Conservation (phyloP, 345 rosid species). For the Gossypium ekmanianum region DNA sequence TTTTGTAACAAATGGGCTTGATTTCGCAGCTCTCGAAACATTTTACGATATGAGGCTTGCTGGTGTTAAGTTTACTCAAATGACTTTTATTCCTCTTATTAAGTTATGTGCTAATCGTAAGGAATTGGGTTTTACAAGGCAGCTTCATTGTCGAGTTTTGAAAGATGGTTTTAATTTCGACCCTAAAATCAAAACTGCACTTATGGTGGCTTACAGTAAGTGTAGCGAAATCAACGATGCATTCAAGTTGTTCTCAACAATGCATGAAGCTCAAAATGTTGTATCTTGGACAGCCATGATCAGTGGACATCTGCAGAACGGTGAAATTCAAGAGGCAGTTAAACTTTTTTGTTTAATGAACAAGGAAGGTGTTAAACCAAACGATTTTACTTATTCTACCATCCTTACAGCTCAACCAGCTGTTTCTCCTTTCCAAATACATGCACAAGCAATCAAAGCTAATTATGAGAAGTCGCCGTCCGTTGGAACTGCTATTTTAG, state of each 20-base stretch:
- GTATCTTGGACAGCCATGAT: conserved; percentile 83
- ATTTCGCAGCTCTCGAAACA: conserved; percentile 52
- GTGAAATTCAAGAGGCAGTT: conserved; percentile 44
- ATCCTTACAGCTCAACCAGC: conserved; percentile 60
- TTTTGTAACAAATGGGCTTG: conserved; percentile 49
- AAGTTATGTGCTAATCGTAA: conserved; percentile 62
- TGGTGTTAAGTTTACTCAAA: conserved; percentile 44
- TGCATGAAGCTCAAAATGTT: conserved; percentile 44
- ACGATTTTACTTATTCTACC: conserved; percentile 71
- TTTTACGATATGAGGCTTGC: conserved; percentile 55
- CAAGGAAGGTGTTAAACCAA: conserved; percentile 62
- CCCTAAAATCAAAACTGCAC: conserved; percentile 49
- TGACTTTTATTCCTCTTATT: conserved; percentile 48
- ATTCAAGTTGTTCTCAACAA: conserved; percentile 41
- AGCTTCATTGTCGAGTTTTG: conserved; percentile 62
- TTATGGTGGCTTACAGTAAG: conserved; percentile 67
- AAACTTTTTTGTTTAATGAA: conserved; percentile 54
- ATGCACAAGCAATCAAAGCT: conserved; percentile 67
- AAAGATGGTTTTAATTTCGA: conserved; percentile 53
- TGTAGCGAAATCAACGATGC: conserved; percentile 56
- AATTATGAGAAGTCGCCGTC: conserved; percentile 49
- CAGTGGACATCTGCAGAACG: conserved; percentile 68
- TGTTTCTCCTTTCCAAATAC: conserved; percentile 56
- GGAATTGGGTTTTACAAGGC: conserved; percentile 51
- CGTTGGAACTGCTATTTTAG: conserved; percentile 81